Evolutionary conservation across 139 green algal genomes (phyloP).

Genomic region (Picochlorum sp.): DNA sequence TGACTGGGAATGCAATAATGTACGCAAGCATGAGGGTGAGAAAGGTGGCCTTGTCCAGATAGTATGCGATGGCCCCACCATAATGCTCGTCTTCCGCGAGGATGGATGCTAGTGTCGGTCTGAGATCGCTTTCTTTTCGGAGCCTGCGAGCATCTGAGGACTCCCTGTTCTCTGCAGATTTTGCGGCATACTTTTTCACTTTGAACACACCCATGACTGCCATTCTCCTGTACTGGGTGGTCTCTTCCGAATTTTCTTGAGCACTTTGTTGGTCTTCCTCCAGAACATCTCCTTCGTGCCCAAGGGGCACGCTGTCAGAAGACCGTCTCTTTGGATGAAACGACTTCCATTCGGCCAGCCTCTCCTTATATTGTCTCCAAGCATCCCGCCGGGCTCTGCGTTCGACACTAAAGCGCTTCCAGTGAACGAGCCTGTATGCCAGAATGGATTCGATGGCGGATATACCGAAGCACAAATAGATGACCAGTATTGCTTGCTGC

Average conservation of each 20-base stretch:
- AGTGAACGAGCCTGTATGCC: neutral
- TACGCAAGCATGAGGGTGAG: neutral
- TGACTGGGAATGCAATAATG: neutral
- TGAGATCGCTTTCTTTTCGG: neutral
- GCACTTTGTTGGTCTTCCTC: too few species aligned
- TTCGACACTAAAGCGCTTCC: neutral
- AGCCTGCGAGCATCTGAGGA: neutral
- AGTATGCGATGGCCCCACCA: neutral
- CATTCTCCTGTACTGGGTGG: too few species aligned
- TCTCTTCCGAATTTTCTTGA: too few species aligned
- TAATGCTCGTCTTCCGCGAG: neutral
- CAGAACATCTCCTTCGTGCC: too few species aligned
- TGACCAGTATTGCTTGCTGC: neutral
- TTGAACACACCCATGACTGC: too few species aligned
- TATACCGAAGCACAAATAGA: conserved; percentile 1
- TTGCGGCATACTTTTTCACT: neutral
- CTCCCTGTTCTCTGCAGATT: neutral
- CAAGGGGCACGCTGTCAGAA: too few species aligned
- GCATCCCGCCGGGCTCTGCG: neutral
- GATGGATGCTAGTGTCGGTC: neutral
- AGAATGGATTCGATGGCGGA: neutral
- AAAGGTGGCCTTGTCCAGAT: neutral
- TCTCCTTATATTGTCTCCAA: neutral
- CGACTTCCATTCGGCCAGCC: neutral
- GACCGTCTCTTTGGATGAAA: too few species aligned